Percentiles rank a stretch among this genome's conserved stretches.
phyloP scores from a whole-genome alignment of 2,329 filamentous ascomycete genomes.

The Colletotrichum sp. region DNA sequence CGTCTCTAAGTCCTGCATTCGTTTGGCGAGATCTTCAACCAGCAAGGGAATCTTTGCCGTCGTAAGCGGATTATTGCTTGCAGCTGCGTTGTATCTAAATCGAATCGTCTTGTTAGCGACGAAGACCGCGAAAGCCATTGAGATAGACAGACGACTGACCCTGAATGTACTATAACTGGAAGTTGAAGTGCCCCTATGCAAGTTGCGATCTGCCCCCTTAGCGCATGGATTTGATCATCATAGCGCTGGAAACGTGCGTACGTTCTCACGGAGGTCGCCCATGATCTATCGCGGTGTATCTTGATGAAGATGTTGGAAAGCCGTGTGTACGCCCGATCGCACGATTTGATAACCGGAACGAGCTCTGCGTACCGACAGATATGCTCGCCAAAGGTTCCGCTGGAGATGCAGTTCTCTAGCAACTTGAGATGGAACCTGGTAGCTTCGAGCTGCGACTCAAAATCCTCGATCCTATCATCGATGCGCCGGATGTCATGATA shows the following conservation, averaged over 20 bases:
- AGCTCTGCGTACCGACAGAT: neutral
- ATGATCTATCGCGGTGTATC: neutral
- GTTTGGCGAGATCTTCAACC: neutral
- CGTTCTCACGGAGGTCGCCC: neutral
- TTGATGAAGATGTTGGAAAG: neutral
- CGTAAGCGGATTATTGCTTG: neutral
- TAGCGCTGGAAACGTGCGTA: neutral
- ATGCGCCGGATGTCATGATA: neutral
- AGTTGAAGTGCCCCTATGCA: neutral
- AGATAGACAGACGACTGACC: neutral
- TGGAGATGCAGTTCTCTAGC: neutral
- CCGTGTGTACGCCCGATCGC: neutral
- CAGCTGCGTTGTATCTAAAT: neutral
- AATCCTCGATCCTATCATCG: neutral
- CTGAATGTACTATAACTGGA: neutral
- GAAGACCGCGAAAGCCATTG: neutral
- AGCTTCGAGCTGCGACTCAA: neutral
- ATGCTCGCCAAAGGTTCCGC: neutral
- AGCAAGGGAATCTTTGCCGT: neutral
- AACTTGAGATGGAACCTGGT: neutral
- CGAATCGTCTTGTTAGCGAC: neutral
- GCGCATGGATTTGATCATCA: neutral
- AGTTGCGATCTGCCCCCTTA: neutral
- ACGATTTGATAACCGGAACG: neutral
- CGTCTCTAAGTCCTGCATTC: neutral